A percentile compares a stretch with the other conserved stretches of the same genome.
phyloP scores from a whole-genome alignment of 768 basidiomycete genomes.

The Hemileccinum impolitum region DNA sequence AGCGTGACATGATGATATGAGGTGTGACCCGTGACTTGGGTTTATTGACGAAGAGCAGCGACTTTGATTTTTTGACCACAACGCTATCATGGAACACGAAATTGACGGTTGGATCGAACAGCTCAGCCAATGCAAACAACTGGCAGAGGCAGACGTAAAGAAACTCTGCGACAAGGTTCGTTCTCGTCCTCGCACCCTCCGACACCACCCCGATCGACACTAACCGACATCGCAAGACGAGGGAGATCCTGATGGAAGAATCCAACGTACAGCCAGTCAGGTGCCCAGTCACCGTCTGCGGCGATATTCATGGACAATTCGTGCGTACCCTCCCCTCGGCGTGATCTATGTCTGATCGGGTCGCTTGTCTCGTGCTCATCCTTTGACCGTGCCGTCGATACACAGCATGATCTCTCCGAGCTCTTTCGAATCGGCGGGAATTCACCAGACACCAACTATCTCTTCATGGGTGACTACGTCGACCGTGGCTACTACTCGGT shows the following conservation, averaged over 20 bases:
- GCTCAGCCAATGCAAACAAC: conserved; percentile 95
- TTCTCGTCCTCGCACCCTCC: background rate
- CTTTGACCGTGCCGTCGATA: background rate
- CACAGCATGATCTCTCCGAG: conserved; percentile 97
- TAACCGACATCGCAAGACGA: conserved; percentile 56
- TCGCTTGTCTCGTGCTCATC: conserved; percentile 9
- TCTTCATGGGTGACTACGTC: conserved; percentile 99
- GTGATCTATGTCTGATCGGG: conserved; percentile 26
- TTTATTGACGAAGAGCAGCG: conserved; percentile 6
- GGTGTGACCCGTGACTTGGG: conserved; percentile 28
- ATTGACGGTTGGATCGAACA: conserved; percentile 97
- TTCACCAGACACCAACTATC: conserved; percentile 98
- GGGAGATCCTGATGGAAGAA: conserved; percentile 98
- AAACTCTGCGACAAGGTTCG: conserved; percentile 96
- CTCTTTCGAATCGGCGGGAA: conserved; percentile 98
- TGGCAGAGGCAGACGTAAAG: conserved; percentile 94
- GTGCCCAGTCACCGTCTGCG: conserved; percentile 99
- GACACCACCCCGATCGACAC: conserved; percentile 18
- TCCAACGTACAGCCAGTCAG: conserved; percentile 98
- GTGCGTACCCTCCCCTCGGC: conserved; percentile 55
- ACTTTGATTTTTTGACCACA: conserved; percentile 24
- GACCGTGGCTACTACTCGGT: conserved; percentile 99
- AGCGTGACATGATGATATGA: conserved; percentile 31
- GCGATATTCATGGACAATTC: conserved; percentile 99
- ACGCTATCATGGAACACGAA: conserved; percentile 55